phyloP scores from a whole-genome alignment of 768 basidiomycete genomes.

The Scleroderma bovista region DNA sequence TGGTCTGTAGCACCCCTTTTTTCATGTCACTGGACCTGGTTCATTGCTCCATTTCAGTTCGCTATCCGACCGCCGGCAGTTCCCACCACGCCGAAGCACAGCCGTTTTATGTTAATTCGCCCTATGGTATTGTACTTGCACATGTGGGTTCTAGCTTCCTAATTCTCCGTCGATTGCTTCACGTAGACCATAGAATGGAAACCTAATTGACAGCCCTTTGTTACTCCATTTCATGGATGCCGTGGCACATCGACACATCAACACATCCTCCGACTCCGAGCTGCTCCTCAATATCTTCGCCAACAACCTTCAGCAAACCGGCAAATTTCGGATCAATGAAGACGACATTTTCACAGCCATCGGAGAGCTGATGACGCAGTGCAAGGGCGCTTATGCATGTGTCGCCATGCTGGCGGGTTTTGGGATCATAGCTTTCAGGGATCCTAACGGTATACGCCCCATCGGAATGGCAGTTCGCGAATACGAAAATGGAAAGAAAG shows the following conservation, averaged over 20 bases:
- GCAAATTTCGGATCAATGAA: slow-evolving; percentile 98
- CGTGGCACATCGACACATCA: slow-evolving; percentile 95
- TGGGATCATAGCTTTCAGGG: slow-evolving; percentile 95
- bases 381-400: slow-evolving; percentile 93
- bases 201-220: slow-evolving; percentile 86
- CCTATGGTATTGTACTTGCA: slow-evolving; percentile 96
- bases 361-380: slow-evolving; percentile 80
- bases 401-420: slow-evolving; percentile 99
- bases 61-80: slow-evolving; percentile 97
- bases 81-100: slow-evolving; percentile 97
- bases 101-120: slow-evolving; percentile 99
- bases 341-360: slow-evolving; percentile 98
- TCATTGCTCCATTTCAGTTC: slow-evolving; percentile 46
- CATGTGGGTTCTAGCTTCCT: slow-evolving; percentile 56
- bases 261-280: slow-evolving; percentile 98
- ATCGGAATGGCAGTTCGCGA: slow-evolving; percentile 78
- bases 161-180: background rate
- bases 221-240: slow-evolving; percentile 94
- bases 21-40: slow-evolving; percentile 6
- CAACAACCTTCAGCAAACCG: slow-evolving; percentile 95
- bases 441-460: slow-evolving; percentile 96
- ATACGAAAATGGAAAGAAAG: slow-evolving; percentile 46
- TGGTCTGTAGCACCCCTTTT: slow-evolving; percentile 44
- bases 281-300: slow-evolving; percentile 96
- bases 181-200: slow-evolving; percentile 71